Conservation (phyloP, 176 grass and related monocot species). For the Oryza brachyantha region DNA sequence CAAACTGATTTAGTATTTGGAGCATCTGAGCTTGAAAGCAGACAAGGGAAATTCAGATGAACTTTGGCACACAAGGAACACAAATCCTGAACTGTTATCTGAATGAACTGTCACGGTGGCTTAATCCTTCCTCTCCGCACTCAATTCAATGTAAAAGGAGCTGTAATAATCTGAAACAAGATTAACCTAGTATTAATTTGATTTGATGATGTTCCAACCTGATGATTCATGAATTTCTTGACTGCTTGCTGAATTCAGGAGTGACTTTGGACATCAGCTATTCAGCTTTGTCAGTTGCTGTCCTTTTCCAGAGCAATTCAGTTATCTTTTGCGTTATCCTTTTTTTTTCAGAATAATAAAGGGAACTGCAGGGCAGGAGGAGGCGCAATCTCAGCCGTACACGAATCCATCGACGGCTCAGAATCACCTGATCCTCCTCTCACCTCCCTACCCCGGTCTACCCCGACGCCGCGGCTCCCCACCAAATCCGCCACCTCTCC, state of each 20-base stretch:
- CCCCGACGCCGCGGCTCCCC: neutral
- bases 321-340: too few relatives aligned
- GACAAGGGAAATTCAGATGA: neutral
- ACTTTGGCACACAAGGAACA: neutral
- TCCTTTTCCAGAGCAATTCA: too few relatives aligned
- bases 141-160: neutral
- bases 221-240: neutral
- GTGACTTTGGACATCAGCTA: neutral
- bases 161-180: neutral
- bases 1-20: neutral
- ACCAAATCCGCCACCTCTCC: neutral
- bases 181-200: neutral
- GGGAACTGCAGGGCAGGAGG: neutral
- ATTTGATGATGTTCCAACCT: neutral
- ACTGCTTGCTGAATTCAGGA: neutral
- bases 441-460: neutral
- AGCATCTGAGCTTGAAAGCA: neutral
- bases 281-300: too few relatives aligned
- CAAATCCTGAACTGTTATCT: neutral
- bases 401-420: neutral
- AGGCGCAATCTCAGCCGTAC: constrained; percentile 8
- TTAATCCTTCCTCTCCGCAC: neutral
- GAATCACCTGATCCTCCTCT: neutral
- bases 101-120: neutral
- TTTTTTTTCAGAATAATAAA: too few relatives aligned